Evolutionary conservation across 1,284 basidiomycete species (phyloP).

Genomic region (Ganoderma boninense): DNA sequence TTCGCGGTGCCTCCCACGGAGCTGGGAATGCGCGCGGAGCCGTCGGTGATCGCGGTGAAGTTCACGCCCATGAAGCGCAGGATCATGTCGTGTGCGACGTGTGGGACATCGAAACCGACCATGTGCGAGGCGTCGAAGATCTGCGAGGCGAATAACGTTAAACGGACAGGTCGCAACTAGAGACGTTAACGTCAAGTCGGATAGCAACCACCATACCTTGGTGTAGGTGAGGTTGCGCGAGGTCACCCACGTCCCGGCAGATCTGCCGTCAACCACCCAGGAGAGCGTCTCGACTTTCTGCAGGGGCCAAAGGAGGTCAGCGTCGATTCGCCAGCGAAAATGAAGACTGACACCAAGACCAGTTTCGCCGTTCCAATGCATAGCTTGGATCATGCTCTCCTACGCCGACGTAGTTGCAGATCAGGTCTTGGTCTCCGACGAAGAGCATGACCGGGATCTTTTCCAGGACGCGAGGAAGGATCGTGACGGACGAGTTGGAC

Average conservation of each 20-base stretch:
- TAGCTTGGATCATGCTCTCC: conserved; percentile 83
- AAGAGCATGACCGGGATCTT: conserved; percentile 91
- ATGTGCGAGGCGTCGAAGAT: conserved; percentile 93
- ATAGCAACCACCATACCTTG: conserved; percentile 58
- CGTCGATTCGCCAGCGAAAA: background rate
- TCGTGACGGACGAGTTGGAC: conserved; percentile 77
- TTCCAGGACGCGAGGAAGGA: conserved; percentile 84
- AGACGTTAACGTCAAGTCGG: background rate
- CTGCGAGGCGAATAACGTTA: conserved; percentile 53
- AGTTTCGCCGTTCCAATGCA: conserved; percentile 88
- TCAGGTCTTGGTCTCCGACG: conserved; percentile 94
- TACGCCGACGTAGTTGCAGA: conserved; percentile 96
- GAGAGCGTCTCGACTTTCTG: conserved; percentile 78
- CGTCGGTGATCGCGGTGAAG: conserved; percentile 80
- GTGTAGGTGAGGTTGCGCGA: conserved; percentile 94
- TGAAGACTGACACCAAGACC: conserved; percentile 79
- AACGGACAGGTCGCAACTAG: background rate
- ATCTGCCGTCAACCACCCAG: conserved; percentile 84
- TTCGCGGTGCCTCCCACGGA: conserved; percentile 75
- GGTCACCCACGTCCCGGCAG: conserved; percentile 91
- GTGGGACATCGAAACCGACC: conserved; percentile 92
- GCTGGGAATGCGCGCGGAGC: conserved; percentile 79
- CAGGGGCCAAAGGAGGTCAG: conserved; percentile 14
- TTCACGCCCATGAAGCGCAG: conserved; percentile 94
- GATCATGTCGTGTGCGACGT: conserved; percentile 97